Evolutionary conservation across 768 basidiomycete species (phyloP), one percentile per base, ranked within the genome.

Genomic region (Saitozyma sp.): DNA sequence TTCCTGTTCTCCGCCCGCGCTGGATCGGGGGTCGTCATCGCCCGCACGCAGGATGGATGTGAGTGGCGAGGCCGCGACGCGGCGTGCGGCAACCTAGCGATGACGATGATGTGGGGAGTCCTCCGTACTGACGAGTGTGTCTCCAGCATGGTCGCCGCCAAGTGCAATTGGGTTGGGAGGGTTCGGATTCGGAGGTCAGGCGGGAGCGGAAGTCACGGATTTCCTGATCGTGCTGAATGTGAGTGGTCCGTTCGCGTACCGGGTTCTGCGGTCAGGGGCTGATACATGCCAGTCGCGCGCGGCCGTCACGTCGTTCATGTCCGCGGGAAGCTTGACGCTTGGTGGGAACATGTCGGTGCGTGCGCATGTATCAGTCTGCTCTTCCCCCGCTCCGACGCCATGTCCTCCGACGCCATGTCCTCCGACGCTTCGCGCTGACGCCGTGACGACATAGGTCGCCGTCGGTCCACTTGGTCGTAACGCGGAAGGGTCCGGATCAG

Each of bases 91-190:
- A 29, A 29, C 29, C 2, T 29, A 29, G 8, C 14, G 8, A 50
- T 50, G 4, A 29, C 39, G 19, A 8, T 7, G 9, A 13, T 37
- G 48, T 2, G 40, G 16, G 39, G 19, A 29, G 5, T 29, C 5
- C 2, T 5, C 2, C 29, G 29, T 2, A 29, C 29, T 46, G 38
- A 63, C n/a, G 40, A 8, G 14, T 50, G 8, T 9, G 38, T 29
- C 54, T 46, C 59, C 63, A 92, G 89, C 85, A 43, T 99, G 94
- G 94, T 91, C 90, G 42, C 87, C 93, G 17, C 96, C 96, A 3
- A 90, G 89, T 75, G 96, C 95, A 3, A 95, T 99, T 50, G 94
- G 93, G 29, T 88, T 91, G 3, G 95, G 89, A 13, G 95, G 95
- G 0, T 75, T 94, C 6, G 95, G 95, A 0, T 82, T 94, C 5